Percentiles rank a stretch among this genome's conserved stretches.
Evolutionary conservation across 2,329 filamentous ascomycete genomes (phyloP).

Genomic region (Cercospora nicotianae): DNA sequence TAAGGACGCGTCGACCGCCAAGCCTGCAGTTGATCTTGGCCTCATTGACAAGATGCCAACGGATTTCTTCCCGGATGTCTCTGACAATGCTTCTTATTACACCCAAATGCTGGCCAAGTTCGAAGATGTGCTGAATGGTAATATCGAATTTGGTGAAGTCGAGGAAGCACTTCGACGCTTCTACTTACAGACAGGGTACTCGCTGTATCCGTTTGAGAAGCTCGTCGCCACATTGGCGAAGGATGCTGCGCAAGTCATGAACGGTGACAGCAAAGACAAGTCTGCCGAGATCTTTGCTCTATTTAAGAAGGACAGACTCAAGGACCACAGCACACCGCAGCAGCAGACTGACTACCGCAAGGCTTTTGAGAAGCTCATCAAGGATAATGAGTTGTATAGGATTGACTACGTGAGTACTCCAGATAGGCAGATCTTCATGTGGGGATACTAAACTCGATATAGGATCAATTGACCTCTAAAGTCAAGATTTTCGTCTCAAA

Average conservation of each 20-base stretch:
- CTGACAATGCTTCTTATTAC: constrained; percentile 72
- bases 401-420: constrained; percentile 77
- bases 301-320: constrained; percentile 77
- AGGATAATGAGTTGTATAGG: constrained; percentile 88
- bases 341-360: constrained; percentile 88
- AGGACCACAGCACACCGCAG: constrained; percentile 83
- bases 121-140: constrained; percentile 79
- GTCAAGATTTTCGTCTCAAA: constrained; percentile 81
- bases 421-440: background rate
- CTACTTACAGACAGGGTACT: constrained; percentile 89
- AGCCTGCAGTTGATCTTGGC: constrained; percentile 79
- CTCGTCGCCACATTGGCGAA: constrained; percentile 79
- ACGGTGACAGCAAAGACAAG: constrained; percentile 86
- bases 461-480: constrained; percentile 67
- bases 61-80: constrained; percentile 72
- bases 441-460: constrained; percentile 18
- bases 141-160: constrained; percentile 77
- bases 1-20: constrained; percentile 68
- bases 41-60: constrained; percentile 74
- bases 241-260: constrained; percentile 79
- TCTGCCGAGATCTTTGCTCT: constrained; percentile 85
- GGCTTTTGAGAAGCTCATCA: constrained; percentile 87
- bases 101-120: constrained; percentile 80
- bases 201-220: constrained; percentile 89
- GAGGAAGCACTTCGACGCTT: constrained; percentile 90